Evolutionary conservation across 495 filamentous ascomycete species (phyloP), one percentile per base, ranked within the genome.

Genomic region (Xylaria longipes): DNA sequence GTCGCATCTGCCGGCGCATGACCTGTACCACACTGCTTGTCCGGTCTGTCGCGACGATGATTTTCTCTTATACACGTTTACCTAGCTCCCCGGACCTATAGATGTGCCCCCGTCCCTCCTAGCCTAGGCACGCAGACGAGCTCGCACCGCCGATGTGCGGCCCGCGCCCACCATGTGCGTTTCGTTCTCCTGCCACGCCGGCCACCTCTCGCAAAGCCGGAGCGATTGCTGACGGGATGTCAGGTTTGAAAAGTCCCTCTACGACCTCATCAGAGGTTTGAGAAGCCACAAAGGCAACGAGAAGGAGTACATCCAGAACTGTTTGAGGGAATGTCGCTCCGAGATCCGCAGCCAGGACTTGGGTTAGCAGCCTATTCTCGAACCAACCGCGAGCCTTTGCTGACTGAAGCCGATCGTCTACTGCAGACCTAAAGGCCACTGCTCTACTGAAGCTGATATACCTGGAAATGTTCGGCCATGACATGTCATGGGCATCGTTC

Each of bases 401-500:
- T 82, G 71, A 83, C 73, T 41, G 31, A 52, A 52, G 25, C n/a
- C 22, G 37, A 14, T 52, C 63, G 43, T 57, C 20, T 61, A 7
- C 41, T 45, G 46, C 67, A 95, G 95, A 99, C 81, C 88, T 97
- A 80, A 99, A 99, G 85, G 94, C 96, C 14, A 98, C 94, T 12
- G 97, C 96, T 48, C 86, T 98, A 41, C 83, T 99, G 75, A 99
- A 99, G 83, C 86, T 99, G 68, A 91, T 97, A 46, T 99, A 99
- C 79, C 88, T 99, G 71, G 96, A 99, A 80, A 99, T 99, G 96
- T 94, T 97, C 78, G 96, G 96, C 14, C 93, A 99, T 77, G 96
- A 99, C 82, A 99, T 99, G 96, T 98, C 96, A 0, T 99, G 96
- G 96, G 96, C 97, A 25, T 94, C 94, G 11, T 99, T 99, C 80